Evolutionary conservation across 805 yeast genomes (phyloP).

Genomic region (Wickerhamomyces canadensis): DNA sequence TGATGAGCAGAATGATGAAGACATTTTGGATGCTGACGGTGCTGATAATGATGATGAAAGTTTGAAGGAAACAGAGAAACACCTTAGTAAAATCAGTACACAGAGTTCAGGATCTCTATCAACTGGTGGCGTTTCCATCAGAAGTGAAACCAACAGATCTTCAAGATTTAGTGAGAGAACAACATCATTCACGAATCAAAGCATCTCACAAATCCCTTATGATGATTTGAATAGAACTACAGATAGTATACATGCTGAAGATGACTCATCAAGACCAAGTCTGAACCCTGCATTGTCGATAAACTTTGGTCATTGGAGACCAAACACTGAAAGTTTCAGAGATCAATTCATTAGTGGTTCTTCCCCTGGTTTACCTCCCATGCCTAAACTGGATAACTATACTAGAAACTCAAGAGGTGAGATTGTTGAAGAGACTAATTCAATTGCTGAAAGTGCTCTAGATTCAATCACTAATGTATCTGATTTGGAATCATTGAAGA

Average conservation of each 20-base stretch:
- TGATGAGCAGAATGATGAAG: background rate
- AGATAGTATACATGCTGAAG: slow-evolving; percentile 1
- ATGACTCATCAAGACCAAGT: slow-evolving; percentile 1
- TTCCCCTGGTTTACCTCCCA: slow-evolving; percentile 27
- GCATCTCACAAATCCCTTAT: slow-evolving; percentile 8
- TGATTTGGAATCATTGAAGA: background rate
- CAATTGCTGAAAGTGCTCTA: slow-evolving; percentile 9
- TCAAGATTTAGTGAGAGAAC: slow-evolving; percentile 21
- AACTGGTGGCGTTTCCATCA: slow-evolving; percentile 26
- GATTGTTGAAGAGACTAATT: slow-evolving; percentile 19
- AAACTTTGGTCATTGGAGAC: slow-evolving; percentile 53
- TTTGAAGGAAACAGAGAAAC: background rate
- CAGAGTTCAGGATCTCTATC: slow-evolving; percentile 26
- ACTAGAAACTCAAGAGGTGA: slow-evolving; percentile 24
- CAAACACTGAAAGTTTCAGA: slow-evolving; percentile 45
- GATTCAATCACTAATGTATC: slow-evolving; percentile 15
- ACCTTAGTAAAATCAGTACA: slow-evolving; percentile 1
- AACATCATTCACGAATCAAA: slow-evolving; percentile 18
- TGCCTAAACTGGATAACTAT: slow-evolving; percentile 26
- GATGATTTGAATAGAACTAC: slow-evolving; percentile 1
- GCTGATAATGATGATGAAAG: background rate
- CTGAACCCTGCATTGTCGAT: slow-evolving; percentile 28
- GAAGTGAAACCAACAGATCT: slow-evolving; percentile 20
- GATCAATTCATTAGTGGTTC: slow-evolving; percentile 41
- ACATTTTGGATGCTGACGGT: background rate